Evolutionary conservation across 306 rosid species (phyloP).

Genomic region (Castanea crenata): DNA sequence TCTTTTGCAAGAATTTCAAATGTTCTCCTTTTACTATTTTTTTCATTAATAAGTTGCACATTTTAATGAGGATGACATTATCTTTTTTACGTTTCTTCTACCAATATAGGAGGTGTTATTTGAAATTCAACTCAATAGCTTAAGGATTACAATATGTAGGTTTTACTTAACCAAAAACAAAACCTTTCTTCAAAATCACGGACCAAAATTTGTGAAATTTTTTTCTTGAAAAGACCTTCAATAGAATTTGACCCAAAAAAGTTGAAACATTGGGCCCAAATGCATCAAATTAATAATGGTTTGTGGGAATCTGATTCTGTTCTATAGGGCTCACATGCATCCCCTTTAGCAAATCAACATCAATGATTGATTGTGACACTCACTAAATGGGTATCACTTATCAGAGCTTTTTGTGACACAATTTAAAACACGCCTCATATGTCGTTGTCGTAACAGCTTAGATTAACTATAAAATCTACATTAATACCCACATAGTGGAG

Average conservation of each 20-base stretch:
- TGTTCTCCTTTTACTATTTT: too few relatives aligned
- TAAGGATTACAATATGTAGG: too few relatives aligned
- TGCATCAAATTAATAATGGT: not conserved
- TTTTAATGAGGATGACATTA: too few relatives aligned
- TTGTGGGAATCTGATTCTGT: slow-evolving; percentile 11
- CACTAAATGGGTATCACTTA: slow-evolving; percentile 28
- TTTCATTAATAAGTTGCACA: too few relatives aligned
- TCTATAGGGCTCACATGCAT: slow-evolving; percentile 46
- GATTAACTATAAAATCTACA: slow-evolving; percentile 17
- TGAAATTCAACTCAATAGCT: too few relatives aligned
- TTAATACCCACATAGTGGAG: slow-evolving; percentile 22
- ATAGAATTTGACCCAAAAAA: not conserved
- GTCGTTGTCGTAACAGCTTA: slow-evolving; percentile 35
- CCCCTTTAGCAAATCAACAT: slow-evolving; percentile 25
- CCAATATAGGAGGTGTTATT: too few relatives aligned
- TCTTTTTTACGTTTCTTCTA: too few relatives aligned
- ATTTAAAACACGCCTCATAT: slow-evolving; percentile 38
- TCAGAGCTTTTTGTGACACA: slow-evolving; percentile 26
- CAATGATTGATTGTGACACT: slow-evolving; percentile 24
- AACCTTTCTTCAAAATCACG: too few relatives aligned
- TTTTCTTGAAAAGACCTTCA: too few relatives aligned
- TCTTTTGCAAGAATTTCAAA: too few relatives aligned
- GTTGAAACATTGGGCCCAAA: not conserved
- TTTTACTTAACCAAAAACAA: too few relatives aligned
- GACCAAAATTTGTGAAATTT: too few relatives aligned